Conservation (phyloP, 2,329 filamentous ascomycete genomes). For the Fonsecaea pedrosoi region DNA sequence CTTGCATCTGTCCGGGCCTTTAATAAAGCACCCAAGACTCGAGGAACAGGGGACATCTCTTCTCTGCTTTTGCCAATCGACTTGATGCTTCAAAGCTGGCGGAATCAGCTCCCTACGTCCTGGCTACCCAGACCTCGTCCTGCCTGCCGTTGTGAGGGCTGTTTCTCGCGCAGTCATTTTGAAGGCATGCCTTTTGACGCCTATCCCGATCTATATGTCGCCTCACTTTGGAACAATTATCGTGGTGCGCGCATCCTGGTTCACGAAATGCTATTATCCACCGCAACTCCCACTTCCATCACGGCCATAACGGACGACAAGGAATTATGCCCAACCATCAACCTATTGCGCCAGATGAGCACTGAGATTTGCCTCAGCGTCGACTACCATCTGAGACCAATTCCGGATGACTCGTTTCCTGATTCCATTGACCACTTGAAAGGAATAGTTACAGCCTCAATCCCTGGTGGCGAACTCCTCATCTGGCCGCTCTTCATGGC, state of each 20-base stretch:
- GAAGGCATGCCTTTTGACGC: neutral
- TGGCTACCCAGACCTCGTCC: neutral
- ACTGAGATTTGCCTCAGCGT: neutral
- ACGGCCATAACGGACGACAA: neutral
- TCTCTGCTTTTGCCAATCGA: conserved; percentile 1
- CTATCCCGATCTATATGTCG: neutral
- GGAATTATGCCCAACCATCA: neutral
- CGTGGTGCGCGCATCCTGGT: neutral
- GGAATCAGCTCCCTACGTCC: neutral
- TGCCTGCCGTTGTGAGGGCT: neutral
- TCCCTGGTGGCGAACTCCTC: neutral
- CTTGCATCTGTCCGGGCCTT: neutral
- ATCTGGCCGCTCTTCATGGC: conserved; percentile 2
- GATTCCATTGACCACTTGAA: neutral
- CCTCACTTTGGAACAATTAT: neutral
- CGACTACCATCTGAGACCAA: neutral
- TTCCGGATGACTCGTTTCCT: neutral
- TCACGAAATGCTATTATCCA: neutral
- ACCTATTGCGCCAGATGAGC: neutral
- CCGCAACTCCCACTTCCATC: neutral
- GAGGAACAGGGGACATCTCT: neutral
- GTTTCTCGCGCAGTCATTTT: neutral
- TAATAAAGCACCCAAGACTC: neutral
- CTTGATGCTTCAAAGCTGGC: neutral
- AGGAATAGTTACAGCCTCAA: neutral